These are phyloP conservation scores for Neurospora tetraspora DNA, from an alignment of 495 filamentous ascomycete species.

Conservation along the genomic window DNA sequence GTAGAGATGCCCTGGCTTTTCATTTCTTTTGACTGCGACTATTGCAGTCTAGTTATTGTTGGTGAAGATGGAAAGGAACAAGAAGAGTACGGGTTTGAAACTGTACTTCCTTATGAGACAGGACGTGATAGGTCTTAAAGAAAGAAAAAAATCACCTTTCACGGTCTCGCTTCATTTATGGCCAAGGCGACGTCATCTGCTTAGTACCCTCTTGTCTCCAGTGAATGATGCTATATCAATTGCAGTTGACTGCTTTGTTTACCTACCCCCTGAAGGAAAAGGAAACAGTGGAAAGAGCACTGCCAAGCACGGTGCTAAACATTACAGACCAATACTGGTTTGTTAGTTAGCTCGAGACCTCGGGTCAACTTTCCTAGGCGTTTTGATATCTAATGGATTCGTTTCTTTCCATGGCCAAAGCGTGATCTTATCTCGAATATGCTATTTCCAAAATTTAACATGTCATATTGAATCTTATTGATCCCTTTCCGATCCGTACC, in stretches of 20 bases:
- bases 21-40: background rate
- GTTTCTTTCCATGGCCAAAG: no score
- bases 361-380: no score
- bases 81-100: background rate
- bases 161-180: background rate
- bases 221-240: background rate
- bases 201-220: background rate
- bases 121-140: background rate
- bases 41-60: background rate
- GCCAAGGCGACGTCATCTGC: background rate
- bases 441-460: no score
- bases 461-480: no score
- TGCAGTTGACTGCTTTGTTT: background rate
- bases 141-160: background rate
- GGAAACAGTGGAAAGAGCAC: background rate
- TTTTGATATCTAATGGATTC: no score
- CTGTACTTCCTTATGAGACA: background rate
- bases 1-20: background rate
- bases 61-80: background rate
- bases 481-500: no score
- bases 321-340: no score
- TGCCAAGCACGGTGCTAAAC: background rate
- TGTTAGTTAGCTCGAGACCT: no score
- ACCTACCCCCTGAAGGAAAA: background rate
- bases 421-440: no score